Evolutionary conservation across 345 rosid species (phyloP).

Genomic region (Gossypium raimondii): DNA sequence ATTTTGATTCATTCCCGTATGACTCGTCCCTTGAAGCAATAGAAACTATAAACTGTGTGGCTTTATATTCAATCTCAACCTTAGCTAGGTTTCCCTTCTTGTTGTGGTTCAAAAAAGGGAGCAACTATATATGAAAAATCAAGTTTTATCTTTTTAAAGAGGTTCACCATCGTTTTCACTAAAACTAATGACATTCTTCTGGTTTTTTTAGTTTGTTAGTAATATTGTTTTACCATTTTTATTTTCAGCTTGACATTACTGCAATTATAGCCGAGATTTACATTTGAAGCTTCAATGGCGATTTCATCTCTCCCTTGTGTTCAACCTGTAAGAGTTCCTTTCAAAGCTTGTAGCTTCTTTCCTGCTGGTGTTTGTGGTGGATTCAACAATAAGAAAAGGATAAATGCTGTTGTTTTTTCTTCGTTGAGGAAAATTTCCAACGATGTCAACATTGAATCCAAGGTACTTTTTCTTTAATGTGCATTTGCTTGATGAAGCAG

Average conservation of each 20-base stretch:
- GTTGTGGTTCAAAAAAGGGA: background rate
- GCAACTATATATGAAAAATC: background rate
- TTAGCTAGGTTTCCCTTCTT: background rate
- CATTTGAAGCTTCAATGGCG: background rate
- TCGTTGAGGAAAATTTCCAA: constrained; percentile 15
- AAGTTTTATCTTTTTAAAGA: background rate
- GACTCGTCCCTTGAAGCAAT: background rate
- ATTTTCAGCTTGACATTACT: background rate
- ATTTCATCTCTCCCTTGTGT: constrained; percentile 1
- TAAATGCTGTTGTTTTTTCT: constrained; percentile 17
- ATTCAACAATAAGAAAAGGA: constrained; percentile 13
- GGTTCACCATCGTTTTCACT: background rate
- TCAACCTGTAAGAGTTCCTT: constrained; percentile 17
- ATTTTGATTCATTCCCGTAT: background rate
- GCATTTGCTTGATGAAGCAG: background rate
- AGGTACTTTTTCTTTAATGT: constrained; percentile 17
- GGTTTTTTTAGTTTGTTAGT: background rate
- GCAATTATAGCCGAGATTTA: background rate
- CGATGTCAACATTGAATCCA: constrained; percentile 6
- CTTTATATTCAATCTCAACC: background rate
- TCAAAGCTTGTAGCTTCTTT: constrained; percentile 1
- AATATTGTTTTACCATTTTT: background rate
- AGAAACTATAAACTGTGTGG: background rate
- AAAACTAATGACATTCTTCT: background rate
- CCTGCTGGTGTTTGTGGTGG: background rate